Base-by-base conservation (phyloP, 805 yeast species). In the Ogataea saltuana region DNA sequence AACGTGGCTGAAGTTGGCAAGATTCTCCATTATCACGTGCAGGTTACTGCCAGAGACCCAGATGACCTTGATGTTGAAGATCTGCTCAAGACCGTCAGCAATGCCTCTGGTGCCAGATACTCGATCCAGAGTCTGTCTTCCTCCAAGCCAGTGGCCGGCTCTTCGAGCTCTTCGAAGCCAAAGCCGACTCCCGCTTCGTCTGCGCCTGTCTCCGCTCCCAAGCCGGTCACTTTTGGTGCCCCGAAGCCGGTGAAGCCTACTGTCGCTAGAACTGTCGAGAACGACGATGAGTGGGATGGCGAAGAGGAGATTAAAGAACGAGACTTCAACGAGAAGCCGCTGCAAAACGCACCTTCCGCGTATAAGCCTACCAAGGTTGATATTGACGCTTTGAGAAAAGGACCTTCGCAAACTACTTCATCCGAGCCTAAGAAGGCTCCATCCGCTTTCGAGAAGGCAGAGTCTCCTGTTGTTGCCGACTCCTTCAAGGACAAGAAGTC, bases 71-170 rank as follows among this genome's bases (percentile, higher is more conserved):
- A 88, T 55, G 85, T 85, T 33, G 74, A 74, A 19, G 95, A 85
- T 46, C 76, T 93, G 45, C 64, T 88, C 53, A 73, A 79, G 33
- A 82, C 88, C 51, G 81, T 93, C 37, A 81, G 87, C 51, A 85
- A 88, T 53, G 97, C 98, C 25, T 86, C 98, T 2, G 99, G 99
- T 56, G 96, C 99, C 13, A 82, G 96, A 60, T 93, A 93, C 68
- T 83, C 93, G 4, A 77, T 79, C 42, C 87, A 80, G 57, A 48
- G 58, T 27, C 44, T 65, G 34, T 32, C 59, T 6, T 50, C 25
- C 36, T 11, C 44, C 52, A 13, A 36, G 53, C n/a, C n/a, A n/a
- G n/a, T n/a, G n/a, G n/a, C n/a, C n/a, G n/a, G n/a, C n/a, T n/a
- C n/a, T n/a, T 21, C 54, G 9, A 36, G 35, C 55, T 13, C 31